Percentiles rank a stretch among this genome's conserved stretches.
Conservation (phyloP, 495 filamentous ascomycete genomes). For the Hypoxylon cercidicola region DNA sequence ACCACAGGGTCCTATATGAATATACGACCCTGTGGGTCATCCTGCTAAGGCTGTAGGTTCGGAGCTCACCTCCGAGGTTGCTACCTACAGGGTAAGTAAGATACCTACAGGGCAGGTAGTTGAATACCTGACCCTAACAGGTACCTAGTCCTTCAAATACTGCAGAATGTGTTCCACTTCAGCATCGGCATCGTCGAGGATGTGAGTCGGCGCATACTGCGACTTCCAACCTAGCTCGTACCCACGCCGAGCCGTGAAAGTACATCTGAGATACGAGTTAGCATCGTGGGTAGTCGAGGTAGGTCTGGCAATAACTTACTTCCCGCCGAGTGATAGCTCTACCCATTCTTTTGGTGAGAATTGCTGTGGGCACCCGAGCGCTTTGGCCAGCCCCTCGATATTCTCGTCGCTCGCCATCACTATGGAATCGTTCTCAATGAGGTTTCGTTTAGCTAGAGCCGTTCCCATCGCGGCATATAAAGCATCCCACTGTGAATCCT, state of each 20-base stretch:
- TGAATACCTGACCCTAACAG: too few species aligned
- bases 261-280: constrained; percentile 45
- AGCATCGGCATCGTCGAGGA: constrained; percentile 51
- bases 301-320: constrained; percentile 42
- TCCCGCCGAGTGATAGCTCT: constrained; percentile 51
- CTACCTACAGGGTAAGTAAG: too few species aligned
- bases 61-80: too few species aligned
- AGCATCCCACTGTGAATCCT: constrained; percentile 53
- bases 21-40: too few species aligned
- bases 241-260: constrained; percentile 51
- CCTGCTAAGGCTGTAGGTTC: too few species aligned
- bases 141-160: constrained; percentile 1
- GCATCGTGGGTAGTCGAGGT: background rate
- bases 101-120: too few species aligned
- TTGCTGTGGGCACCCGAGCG: constrained; percentile 43
- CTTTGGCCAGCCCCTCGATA: constrained; percentile 52
- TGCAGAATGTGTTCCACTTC: constrained; percentile 55
- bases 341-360: constrained; percentile 41
- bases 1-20: too few species aligned
- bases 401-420: constrained; percentile 44
- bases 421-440: constrained; percentile 50
- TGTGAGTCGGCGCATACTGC: constrained; percentile 50
- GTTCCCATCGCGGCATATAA: constrained; percentile 55
- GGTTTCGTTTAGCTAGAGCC: constrained; percentile 49
- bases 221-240: constrained; percentile 55